Percentiles rank a stretch among this genome's conserved stretches.
These are phyloP conservation scores for Talaromyces thailandensis DNA, from an alignment of 495 filamentous ascomycete species.

Conservation along the genomic window DNA sequence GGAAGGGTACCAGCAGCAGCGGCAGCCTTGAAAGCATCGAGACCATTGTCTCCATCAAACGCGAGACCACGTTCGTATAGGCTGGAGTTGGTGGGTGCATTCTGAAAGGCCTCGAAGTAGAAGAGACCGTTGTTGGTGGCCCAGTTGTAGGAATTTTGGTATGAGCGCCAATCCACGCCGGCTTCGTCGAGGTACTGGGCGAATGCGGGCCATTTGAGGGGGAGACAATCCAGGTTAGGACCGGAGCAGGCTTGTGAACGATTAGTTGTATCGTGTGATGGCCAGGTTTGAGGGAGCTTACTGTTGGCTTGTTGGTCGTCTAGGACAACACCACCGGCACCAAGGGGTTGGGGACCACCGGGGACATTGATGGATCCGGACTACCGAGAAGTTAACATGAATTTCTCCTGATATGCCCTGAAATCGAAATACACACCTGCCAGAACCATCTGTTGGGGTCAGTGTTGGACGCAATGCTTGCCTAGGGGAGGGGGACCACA, in stretches of 20 bases:
- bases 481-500: background rate
- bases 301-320: conserved; percentile 2
- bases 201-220: conserved; percentile 5
- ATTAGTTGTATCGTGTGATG: background rate
- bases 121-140: conserved; percentile 6
- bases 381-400: background rate
- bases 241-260: background rate
- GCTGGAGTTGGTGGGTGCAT: background rate
- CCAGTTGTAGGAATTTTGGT: conserved; percentile 6
- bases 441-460: conserved; percentile 7
- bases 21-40: background rate
- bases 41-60: conserved; percentile 2
- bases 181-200: conserved; percentile 5
- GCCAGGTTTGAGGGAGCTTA: background rate
- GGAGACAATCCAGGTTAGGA: background rate
- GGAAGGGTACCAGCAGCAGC: conserved; percentile 1
- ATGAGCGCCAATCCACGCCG: conserved; percentile 1
- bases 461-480: conserved; percentile 5
- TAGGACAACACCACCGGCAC: conserved; percentile 3
- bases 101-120: conserved; percentile 4
- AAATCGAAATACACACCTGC: background rate
- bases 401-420: background rate
- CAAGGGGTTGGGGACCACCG: background rate
- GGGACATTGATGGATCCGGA: conserved; percentile 3
- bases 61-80: background rate